These are phyloP conservation scores for Xylaria intraflava DNA, from an alignment of 495 filamentous ascomycete genomes.

Conservation along the genomic window DNA sequence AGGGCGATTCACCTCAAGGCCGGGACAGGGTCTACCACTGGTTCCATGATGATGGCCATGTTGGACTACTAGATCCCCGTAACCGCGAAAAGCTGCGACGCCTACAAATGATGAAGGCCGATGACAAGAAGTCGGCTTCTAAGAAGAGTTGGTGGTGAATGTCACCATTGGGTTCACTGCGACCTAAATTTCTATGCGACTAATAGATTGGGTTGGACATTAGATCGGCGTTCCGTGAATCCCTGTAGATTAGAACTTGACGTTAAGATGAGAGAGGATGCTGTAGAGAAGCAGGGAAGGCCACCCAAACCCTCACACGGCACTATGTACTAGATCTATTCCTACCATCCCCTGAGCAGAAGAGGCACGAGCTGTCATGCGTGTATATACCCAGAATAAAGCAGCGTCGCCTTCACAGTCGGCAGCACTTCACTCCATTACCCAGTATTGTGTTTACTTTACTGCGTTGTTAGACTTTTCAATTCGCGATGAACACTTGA, in stretches of 20 bases:
- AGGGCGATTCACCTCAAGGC: slow-evolving; percentile 22
- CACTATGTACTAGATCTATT: not conserved
- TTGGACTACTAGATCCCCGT: slow-evolving; percentile 35
- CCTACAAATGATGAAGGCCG: slow-evolving; percentile 39
- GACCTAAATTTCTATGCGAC: not conserved
- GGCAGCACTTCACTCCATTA: not conserved
- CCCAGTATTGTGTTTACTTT: too few species aligned
- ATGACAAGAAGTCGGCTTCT: slow-evolving; percentile 22
- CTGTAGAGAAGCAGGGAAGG: not conserved
- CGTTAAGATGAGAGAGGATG: not conserved
- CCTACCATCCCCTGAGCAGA: not conserved
- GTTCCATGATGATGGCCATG: slow-evolving; percentile 38
- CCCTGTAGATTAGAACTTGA: slow-evolving; percentile 1
- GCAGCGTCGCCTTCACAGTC: not conserved
- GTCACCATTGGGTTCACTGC: not conserved
- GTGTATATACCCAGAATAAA: slow-evolving; percentile 12
- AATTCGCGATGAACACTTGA: too few species aligned
- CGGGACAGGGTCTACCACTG: slow-evolving; percentile 31
- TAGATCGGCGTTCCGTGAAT: not conserved
- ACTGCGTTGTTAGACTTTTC: too few species aligned
- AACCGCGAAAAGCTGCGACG: slow-evolving; percentile 41
- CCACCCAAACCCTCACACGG: not conserved
- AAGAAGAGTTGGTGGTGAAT: slow-evolving; percentile 30
- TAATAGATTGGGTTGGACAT: not conserved
- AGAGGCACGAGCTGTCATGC: not conserved